Evolutionary conservation across 208 protist species (phyloP).

Genomic region (Blastocrithidia nonstop): DNA sequence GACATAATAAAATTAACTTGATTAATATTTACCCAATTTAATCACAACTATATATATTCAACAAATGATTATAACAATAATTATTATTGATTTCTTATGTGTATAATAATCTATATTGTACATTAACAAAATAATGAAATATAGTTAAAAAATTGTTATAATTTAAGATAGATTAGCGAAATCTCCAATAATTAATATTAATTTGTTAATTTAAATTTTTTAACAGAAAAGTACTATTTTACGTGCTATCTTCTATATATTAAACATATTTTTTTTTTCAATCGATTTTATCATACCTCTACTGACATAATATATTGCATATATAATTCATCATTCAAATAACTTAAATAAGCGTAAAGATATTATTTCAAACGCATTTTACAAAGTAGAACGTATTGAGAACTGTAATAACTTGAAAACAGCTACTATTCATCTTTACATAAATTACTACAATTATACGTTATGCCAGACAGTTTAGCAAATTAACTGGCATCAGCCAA

Average conservation of each 20-base stretch:
- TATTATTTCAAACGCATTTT: too few relatives aligned
- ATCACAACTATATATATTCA: not conserved
- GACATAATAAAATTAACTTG: too few relatives aligned
- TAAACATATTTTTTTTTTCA: not conserved
- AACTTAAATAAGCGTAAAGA: too few relatives aligned
- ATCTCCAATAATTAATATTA: not conserved
- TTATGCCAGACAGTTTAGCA: too few relatives aligned
- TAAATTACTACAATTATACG: too few relatives aligned
- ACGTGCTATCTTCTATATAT: not conserved
- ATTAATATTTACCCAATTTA: not conserved
- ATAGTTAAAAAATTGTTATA: slow-evolving; percentile 2
- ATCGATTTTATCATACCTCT: not conserved
- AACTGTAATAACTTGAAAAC: too few relatives aligned
- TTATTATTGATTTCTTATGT: not conserved
- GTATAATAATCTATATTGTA: not conserved
- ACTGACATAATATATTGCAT: not conserved
- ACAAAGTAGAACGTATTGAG: too few relatives aligned
- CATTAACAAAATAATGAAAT: not conserved
- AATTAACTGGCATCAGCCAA: too few relatives aligned
- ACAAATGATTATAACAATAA: not conserved
- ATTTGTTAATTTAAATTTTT: not conserved
- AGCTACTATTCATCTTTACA: too few relatives aligned
- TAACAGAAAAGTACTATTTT: not conserved
- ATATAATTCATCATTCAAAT: slow-evolving; percentile 4
- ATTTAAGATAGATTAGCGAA: not conserved